Evolutionary conservation across 2,329 filamentous ascomycete species (phyloP).

Genomic region (Podosphaera leucotricha): DNA sequence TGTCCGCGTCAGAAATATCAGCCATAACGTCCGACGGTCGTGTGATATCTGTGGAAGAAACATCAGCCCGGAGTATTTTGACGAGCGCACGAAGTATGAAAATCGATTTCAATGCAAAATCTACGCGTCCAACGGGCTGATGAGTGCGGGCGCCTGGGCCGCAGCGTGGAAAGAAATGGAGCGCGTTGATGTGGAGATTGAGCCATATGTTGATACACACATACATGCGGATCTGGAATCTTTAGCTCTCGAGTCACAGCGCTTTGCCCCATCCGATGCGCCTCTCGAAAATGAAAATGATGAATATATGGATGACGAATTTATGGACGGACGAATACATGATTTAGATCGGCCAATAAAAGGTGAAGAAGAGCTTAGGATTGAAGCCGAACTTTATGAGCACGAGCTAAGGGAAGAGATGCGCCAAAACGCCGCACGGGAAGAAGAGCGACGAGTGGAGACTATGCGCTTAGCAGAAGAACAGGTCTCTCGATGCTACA

Average conservation of each 20-base stretch:
- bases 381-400: conserved; percentile 26
- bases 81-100: conserved; percentile 6
- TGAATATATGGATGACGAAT: conserved; percentile 9
- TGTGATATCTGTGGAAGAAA: conserved; percentile 16
- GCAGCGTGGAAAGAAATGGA: conserved; percentile 98
- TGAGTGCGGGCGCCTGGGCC: conserved; percentile 76
- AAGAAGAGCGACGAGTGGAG: conserved; percentile 19
- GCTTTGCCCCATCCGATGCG: not conserved
- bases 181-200: conserved; percentile 81
- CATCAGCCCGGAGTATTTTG: conserved; percentile 11
- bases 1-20: conserved; percentile 3
- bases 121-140: conserved; percentile 83
- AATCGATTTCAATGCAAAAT: conserved; percentile 58
- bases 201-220: conserved; percentile 41
- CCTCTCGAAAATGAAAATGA: conserved; percentile 4
- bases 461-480: conserved; percentile 16
- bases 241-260: conserved; percentile 6
- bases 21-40: conserved; percentile 8
- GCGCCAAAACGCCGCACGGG: conserved; percentile 20
- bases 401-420: conserved; percentile 21
- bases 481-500: not conserved
- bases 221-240: conserved; percentile 35
- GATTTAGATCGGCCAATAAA: conserved; percentile 3
- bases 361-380: conserved; percentile 1
- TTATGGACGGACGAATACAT: conserved; percentile 4